phyloP scores from a whole-genome alignment of 306 rosid species.

The Citrullus amarus region DNA sequence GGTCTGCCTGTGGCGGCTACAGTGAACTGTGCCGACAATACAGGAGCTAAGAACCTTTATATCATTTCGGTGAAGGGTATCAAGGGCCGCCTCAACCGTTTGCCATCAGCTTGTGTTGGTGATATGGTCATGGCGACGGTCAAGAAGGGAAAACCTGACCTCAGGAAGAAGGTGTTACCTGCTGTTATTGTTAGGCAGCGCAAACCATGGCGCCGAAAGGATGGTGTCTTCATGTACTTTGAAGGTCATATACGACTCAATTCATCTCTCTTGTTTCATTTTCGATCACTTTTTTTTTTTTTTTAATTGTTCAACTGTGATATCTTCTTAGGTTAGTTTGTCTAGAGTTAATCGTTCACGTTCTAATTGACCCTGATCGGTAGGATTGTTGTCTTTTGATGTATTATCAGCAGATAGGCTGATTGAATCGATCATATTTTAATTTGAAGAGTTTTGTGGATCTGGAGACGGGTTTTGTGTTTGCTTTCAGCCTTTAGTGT shows the following conservation, averaged over 20 bases:
- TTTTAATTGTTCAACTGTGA: neutral
- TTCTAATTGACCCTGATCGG: neutral
- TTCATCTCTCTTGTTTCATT: neutral
- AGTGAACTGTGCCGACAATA: slow-evolving; percentile 84
- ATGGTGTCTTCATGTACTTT: slow-evolving; percentile 87
- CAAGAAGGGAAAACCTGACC: slow-evolving; percentile 87
- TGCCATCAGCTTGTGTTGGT: slow-evolving; percentile 90
- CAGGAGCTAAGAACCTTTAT: slow-evolving; percentile 86
- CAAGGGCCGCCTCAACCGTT: slow-evolving; percentile 71
- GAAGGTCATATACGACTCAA: slow-evolving; percentile 31
- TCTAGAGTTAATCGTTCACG: neutral
- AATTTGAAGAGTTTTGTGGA: neutral
- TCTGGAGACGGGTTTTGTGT: neutral
- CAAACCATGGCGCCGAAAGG: slow-evolving; percentile 93
- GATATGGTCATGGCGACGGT: slow-evolving; percentile 99
- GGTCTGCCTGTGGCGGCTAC: slow-evolving; percentile 98
- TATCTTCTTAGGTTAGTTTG: neutral
- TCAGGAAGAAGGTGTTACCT: slow-evolving; percentile 82
- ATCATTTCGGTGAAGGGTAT: slow-evolving; percentile 85
- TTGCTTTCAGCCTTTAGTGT: neutral
- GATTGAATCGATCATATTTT: neutral
- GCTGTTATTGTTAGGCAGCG: slow-evolving; percentile 91
- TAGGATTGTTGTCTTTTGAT: neutral
- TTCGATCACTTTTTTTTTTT: neutral
- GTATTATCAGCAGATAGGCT: neutral